Evolutionary conservation across 805 yeast genomes (phyloP), one percentile per base, ranked within the genome.

Genomic region (Zygotorulaspora danielsina): DNA sequence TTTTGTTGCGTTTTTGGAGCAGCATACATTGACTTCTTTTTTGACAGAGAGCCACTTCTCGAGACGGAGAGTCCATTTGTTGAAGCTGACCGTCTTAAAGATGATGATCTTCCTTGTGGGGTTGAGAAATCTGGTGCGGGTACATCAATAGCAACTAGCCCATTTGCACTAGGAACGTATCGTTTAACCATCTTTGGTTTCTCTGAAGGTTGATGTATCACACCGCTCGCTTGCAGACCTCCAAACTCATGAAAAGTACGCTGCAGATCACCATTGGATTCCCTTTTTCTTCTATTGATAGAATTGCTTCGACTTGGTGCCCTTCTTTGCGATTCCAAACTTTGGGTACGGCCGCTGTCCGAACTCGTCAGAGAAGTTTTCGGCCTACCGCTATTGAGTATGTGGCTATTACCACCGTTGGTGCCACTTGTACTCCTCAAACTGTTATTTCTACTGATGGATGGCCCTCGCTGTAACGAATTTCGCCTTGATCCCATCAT

Each of bases 101-200:
- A 34, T 11, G 36, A 20, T 9, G 38, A 41, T 16, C 48, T 33
- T 11, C 39, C 42, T 12, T 51, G 48, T 12, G 47, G 54, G 6
- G 44, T 45, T 15, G 44, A 50, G 29, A 53, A 57, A 10, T 45
- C 51, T 16, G 55, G 59, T 9, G 70, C 72, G 0, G 87, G 84
- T 3, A 83, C 88, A 49, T 83, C 89, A 4, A 83, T 67, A 7
- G 81, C 70, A 35, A 79, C 73, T 39, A 83, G 68, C 10, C 93
- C 93, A 50, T 76, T 71, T 3, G 84, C 79, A 2, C 87, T 80
- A 2, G 93, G 90, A 32, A 83, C 71, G 63, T 82, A 83, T 46
- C 76, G 80, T 48, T 79, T 81, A 7, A 81, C 73, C 64, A 74
- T 80, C 39, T 66, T 73, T 36, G 46, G 50, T 34, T 37, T 41